A percentile compares a stretch with the other conserved stretches of the same genome.
These are phyloP conservation scores for Elongisporangium anandrum DNA, from an alignment of 352 stramenopile species.

Conservation along the genomic window DNA sequence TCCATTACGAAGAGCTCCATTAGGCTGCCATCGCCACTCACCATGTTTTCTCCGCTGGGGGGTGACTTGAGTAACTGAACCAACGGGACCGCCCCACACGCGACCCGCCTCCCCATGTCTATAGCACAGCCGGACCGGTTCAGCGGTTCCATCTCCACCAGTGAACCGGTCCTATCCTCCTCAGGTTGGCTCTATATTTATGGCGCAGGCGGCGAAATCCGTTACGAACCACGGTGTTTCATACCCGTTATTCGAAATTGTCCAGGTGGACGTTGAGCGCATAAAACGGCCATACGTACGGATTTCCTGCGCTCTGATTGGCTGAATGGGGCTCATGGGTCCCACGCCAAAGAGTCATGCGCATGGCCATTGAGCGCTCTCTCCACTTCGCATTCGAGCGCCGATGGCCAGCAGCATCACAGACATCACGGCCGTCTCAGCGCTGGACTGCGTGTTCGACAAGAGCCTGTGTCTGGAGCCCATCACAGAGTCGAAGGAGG, in stretches of 20 bases:
- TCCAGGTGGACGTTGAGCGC: background rate
- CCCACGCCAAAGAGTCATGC: background rate
- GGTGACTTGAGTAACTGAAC: background rate
- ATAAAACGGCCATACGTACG: background rate
- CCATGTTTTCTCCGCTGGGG: constrained; percentile 4
- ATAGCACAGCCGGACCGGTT: constrained; percentile 3
- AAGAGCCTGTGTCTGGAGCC: background rate
- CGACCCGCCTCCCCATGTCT: background rate
- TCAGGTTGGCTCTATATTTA: background rate
- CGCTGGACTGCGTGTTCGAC: background rate
- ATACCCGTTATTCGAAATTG: background rate
- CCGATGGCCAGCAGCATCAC: background rate
- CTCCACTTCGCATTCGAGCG: background rate
- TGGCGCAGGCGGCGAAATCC: background rate
- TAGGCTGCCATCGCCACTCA: constrained; percentile 4
- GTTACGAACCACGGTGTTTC: background rate
- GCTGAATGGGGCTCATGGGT: background rate
- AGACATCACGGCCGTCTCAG: background rate
- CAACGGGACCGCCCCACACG: background rate
- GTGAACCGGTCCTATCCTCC: background rate
- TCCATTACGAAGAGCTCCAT: background rate
- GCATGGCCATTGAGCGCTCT: background rate
- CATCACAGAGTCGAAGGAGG: constrained; percentile 2
- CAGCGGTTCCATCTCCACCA: background rate
- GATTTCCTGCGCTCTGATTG: background rate